Evolutionary conservation across 2,329 filamentous ascomycete species (phyloP).

Genomic region (Colletotrichum godetiae): DNA sequence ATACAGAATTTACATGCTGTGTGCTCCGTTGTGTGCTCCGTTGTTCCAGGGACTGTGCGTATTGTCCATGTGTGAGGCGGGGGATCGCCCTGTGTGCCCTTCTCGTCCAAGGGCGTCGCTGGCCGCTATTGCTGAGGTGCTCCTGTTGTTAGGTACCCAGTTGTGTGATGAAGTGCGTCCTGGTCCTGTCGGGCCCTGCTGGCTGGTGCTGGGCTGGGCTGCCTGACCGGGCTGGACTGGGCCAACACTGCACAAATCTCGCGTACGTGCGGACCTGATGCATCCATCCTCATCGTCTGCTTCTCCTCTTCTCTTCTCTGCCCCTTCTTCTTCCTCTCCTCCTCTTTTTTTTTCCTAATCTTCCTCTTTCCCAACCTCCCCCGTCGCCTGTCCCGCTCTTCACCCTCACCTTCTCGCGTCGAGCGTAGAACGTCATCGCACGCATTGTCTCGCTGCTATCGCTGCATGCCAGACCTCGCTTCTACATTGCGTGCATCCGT

Average conservation of each 20-base stretch:
- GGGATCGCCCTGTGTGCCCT: neutral
- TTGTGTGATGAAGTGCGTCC: neutral
- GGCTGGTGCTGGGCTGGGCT: conserved; percentile 4
- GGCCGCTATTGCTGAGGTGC: neutral
- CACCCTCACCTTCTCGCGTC: conserved; percentile 4
- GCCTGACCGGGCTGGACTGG: neutral
- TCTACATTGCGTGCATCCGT: conserved; percentile 8
- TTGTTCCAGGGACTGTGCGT: neutral
- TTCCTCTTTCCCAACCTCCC: conserved; percentile 30
- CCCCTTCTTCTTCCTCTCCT: conserved; percentile 7
- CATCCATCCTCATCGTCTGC: conserved; percentile 29
- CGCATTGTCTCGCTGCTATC: conserved; percentile 5
- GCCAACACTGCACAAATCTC: conserved; percentile 31
- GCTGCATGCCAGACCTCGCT: conserved; percentile 21
- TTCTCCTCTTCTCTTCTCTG: conserved; percentile 12
- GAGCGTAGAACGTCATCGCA: conserved; percentile 14
- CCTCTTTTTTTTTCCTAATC: neutral
- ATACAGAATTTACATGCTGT: neutral
- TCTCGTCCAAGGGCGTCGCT: neutral
- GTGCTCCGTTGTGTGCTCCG: neutral
- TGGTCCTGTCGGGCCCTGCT: neutral
- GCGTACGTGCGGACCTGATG: conserved; percentile 29
- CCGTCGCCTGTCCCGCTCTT: neutral
- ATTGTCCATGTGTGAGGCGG: neutral
- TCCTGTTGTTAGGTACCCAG: neutral